Evolutionary conservation across 495 filamentous ascomycete species (phyloP).

Genomic region (Chlorociboria aeruginascens): DNA sequence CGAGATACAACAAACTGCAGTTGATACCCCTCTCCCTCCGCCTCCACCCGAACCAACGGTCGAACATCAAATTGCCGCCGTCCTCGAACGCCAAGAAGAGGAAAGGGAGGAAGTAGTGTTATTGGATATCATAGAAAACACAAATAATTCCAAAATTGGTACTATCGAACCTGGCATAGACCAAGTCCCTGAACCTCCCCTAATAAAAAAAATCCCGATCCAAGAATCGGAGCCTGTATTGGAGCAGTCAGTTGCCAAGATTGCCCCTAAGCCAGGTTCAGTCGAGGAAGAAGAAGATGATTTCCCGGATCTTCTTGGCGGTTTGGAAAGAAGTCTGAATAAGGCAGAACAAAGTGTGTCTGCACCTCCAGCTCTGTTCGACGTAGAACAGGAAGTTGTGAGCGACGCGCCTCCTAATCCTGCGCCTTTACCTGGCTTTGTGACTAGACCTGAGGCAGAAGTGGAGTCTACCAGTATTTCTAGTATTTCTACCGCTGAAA

Average conservation of each 20-base stretch:
- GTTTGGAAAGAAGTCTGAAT: slow-evolving; percentile 10
- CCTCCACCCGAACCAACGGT: slow-evolving; percentile 13
- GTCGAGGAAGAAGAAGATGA: slow-evolving; percentile 14
- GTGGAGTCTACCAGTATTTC: no score
- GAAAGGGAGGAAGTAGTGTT: slow-evolving; percentile 17
- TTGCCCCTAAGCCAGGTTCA: background rate
- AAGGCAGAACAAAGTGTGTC: background rate
- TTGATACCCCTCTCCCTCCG: slow-evolving; percentile 1
- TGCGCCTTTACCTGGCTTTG: background rate
- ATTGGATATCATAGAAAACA: slow-evolving; percentile 12
- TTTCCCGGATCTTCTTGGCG: slow-evolving; percentile 16
- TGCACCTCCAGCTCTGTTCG: background rate
- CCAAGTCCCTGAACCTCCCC: no score
- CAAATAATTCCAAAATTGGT: slow-evolving; percentile 3
- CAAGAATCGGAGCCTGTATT: background rate
- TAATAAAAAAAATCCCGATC: background rate
- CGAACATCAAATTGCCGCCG: background rate
- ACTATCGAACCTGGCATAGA: background rate
- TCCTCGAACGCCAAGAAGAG: slow-evolving; percentile 7
- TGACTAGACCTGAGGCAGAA: background rate
- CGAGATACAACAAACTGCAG: slow-evolving; percentile 5
- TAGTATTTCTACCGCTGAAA: background rate
- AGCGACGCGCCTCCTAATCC: background rate
- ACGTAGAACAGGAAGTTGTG: background rate
- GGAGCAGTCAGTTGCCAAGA: background rate